These are phyloP conservation scores for Wallacemonas sp. DNA, from an alignment of 208 protist species.

Conservation along the genomic window DNA sequence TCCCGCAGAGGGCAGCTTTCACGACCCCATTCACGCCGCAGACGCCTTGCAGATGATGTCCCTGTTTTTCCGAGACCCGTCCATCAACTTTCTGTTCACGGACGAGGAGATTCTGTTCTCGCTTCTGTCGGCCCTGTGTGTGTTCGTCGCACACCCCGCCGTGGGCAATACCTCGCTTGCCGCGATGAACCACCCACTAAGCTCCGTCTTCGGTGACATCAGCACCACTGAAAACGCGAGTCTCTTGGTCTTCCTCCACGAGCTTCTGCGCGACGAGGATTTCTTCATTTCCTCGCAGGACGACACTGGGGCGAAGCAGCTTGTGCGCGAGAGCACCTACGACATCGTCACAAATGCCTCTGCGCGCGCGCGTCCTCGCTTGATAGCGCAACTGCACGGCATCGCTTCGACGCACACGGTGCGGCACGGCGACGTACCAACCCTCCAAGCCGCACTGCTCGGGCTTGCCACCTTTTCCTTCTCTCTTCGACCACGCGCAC, in stretches of 20 bases:
- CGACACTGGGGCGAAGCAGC: conserved; percentile 19
- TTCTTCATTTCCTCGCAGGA: conserved; percentile 40
- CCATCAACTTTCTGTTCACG: conserved; percentile 73
- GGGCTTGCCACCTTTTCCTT: conserved; percentile 63
- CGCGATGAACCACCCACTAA: conserved; percentile 67
- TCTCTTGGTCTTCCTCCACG: conserved; percentile 53
- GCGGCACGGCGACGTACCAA: conserved; percentile 37
- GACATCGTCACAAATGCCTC: conserved; percentile 52
- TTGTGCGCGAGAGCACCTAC: conserved; percentile 57
- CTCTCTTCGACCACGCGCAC: conserved; percentile 50
- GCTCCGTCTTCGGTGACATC: conserved; percentile 73
- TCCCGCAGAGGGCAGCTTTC: conserved; percentile 66
- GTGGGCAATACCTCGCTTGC: conserved; percentile 73
- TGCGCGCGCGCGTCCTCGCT: conserved; percentile 28
- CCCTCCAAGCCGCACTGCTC: conserved; percentile 56
- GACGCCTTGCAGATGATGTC: conserved; percentile 87
- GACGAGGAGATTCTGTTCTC: conserved; percentile 85
- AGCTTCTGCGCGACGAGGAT: conserved; percentile 50
- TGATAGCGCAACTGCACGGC: conserved; percentile 41
- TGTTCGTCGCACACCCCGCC: conserved; percentile 85
- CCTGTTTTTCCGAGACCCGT: conserved; percentile 74
- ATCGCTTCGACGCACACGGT: conserved; percentile 39
- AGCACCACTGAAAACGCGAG: conserved; percentile 48
- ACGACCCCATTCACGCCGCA: conserved; percentile 79
- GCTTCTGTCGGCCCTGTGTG: conserved; percentile 68